These are phyloP conservation scores for Xylaria cubensis DNA, from an alignment of 495 filamentous ascomycete species.

Conservation along the genomic window DNA sequence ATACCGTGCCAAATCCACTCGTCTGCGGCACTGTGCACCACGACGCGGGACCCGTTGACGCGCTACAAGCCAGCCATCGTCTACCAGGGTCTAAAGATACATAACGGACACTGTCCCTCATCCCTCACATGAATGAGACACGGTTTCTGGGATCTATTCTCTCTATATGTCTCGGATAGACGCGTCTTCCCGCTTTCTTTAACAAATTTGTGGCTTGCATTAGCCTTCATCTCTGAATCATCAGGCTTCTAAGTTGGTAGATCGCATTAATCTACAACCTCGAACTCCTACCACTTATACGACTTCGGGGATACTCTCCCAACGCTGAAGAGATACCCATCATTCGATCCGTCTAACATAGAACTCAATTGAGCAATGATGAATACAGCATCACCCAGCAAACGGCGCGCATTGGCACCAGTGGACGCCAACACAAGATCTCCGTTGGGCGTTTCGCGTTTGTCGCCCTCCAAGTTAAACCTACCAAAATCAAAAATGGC, in stretches of 20 bases:
- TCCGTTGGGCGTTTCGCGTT: conserved; percentile 17
- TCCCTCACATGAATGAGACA: conserved; percentile 5
- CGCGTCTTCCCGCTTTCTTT: conserved; percentile 9
- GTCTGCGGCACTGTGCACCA: conserved; percentile 21
- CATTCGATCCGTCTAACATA: not conserved
- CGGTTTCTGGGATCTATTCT: not conserved
- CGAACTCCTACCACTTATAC: conserved; percentile 14
- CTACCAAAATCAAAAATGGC: conserved; percentile 17
- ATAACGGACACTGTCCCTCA: conserved; percentile 15
- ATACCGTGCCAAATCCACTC: conserved; percentile 8
- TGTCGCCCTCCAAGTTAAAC: conserved; percentile 24
- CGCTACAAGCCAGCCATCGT: conserved; percentile 21
- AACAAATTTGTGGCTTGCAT: not conserved
- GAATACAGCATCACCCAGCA: conserved; percentile 45
- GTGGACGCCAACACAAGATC: conserved; percentile 50
- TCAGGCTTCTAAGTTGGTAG: not conserved
- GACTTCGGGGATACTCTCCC: not conserved
- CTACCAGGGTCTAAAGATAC: conserved; percentile 16
- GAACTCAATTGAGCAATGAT: conserved; percentile 28
- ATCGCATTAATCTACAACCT: conserved; percentile 7
- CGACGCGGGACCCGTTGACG: conserved; percentile 26
- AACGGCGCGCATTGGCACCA: conserved; percentile 54
- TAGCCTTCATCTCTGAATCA: not conserved
- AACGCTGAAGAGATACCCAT: not conserved
- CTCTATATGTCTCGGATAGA: conserved; percentile 3